Conservation (phyloP, 352 stramenopile genomes). For the Pythium diclinum region DNA sequence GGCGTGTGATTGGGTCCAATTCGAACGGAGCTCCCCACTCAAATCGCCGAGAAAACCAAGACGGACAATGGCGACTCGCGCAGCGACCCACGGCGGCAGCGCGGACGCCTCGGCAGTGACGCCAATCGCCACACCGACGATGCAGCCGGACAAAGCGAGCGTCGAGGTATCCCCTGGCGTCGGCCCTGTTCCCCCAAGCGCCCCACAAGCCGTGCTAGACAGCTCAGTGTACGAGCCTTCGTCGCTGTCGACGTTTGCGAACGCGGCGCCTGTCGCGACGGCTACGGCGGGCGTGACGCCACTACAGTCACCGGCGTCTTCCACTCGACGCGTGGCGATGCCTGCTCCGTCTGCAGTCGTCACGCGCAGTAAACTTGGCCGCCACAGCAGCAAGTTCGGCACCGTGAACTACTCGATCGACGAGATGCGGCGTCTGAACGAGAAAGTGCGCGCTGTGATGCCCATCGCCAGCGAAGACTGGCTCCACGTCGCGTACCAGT, state of each 20-base stretch:
- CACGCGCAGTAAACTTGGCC: constrained; percentile 20
- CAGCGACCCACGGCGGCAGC: constrained; percentile 1
- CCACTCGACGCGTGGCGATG: not conserved
- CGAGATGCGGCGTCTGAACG: constrained; percentile 65
- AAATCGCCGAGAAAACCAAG: not conserved
- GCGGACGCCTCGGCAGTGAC: constrained; percentile 13
- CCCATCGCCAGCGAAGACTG: constrained; percentile 49
- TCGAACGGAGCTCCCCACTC: not conserved
- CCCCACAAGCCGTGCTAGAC: constrained; percentile 16
- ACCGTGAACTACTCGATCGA: constrained; percentile 68
- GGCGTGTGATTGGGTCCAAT: constrained; percentile 8
- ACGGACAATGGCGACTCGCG: constrained; percentile 14
- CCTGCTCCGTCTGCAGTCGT: not conserved
- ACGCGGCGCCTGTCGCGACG: constrained; percentile 15
- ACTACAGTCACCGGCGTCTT: not conserved
- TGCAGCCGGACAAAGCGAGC: not conserved
- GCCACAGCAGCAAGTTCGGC: constrained; percentile 57
- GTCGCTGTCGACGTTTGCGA: constrained; percentile 14
- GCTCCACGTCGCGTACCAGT: constrained; percentile 63
- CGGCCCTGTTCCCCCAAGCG: not conserved
- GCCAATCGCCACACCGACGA: not conserved
- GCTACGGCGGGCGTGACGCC: not conserved
- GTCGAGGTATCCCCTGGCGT: not conserved
- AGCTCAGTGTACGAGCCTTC: constrained; percentile 14
- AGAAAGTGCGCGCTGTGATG: constrained; percentile 54